A percentile compares a stretch with the other conserved stretches of the same genome.
These are phyloP conservation scores for Brasilioporus rufonigricans DNA, from an alignment of 768 basidiomycete genomes.

Conservation along the genomic window DNA sequence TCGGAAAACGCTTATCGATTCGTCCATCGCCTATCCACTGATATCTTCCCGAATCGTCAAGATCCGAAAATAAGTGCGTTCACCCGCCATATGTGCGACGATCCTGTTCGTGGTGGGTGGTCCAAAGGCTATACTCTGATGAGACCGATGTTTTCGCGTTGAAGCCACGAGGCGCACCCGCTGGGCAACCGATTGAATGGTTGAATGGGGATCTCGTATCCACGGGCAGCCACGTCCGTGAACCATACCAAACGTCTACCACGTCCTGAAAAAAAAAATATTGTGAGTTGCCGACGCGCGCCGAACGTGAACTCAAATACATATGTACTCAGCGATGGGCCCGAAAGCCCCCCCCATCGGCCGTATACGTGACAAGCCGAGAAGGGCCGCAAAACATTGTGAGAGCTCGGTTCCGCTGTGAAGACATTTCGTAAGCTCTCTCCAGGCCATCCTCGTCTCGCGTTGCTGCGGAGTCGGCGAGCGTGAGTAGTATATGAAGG, in stretches of 20 bases:
- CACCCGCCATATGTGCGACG: not conserved
- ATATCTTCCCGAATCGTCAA: not conserved
- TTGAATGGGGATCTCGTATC: constrained; percentile 1
- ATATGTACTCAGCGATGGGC: not conserved
- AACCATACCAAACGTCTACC: not conserved
- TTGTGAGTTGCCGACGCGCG: not conserved
- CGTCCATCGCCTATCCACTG: not conserved
- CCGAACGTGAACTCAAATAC: not conserved
- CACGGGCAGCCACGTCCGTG: not conserved
- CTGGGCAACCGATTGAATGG: not conserved
- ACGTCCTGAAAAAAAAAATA: not conserved
- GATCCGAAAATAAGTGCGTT: not conserved
- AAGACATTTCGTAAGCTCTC: too few species aligned
- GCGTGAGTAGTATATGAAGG: too few species aligned
- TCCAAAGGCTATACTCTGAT: not conserved
- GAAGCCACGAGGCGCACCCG: not conserved
- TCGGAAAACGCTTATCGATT: not conserved
- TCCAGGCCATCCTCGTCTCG: too few species aligned
- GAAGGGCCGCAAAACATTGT: not conserved
- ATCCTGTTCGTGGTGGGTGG: not conserved
- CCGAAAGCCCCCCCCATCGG: not conserved
- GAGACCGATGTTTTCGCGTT: not conserved
- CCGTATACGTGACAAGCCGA: not conserved
- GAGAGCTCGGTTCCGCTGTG: too few species aligned
- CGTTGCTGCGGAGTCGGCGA: too few species aligned